Conservation (phyloP, 208 protist genomes). For the Leishmania turanica region DNA sequence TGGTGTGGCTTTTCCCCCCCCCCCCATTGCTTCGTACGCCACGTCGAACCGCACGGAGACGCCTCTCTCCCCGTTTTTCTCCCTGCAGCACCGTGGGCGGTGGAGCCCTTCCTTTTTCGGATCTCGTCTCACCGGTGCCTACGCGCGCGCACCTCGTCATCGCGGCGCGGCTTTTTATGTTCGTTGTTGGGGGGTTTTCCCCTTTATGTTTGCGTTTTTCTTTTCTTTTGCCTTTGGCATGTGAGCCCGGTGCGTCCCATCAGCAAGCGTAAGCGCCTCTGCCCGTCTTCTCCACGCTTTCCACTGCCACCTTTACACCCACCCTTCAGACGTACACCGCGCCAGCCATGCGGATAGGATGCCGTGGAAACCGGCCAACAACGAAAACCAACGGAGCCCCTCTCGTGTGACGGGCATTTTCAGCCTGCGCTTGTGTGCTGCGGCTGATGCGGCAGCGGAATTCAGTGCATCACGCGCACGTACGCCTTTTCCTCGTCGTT, state of each 20-base stretch:
- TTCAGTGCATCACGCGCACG: not conserved
- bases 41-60: not conserved
- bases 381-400: not conserved
- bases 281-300: not conserved
- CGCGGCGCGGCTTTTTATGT: not conserved
- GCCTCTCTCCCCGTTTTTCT: not conserved
- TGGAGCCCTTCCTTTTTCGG: not conserved
- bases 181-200: not conserved
- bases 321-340: not conserved
- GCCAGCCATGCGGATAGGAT: not conserved
- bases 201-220: not conserved
- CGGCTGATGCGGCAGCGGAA: not conserved
- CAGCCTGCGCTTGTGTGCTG: not conserved
- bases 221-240: no score
- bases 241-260: not conserved
- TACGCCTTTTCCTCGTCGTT: not conserved
- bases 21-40: not conserved
- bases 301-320: no score
- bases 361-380: not conserved
- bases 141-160: not conserved
- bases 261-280: not conserved
- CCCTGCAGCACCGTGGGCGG: not conserved
- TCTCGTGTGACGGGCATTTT: not conserved
- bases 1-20: not conserved
- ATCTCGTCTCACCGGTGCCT: not conserved